Conservation (phyloP, 441 rosid genomes). For the Populus trichocarpa region DNA sequence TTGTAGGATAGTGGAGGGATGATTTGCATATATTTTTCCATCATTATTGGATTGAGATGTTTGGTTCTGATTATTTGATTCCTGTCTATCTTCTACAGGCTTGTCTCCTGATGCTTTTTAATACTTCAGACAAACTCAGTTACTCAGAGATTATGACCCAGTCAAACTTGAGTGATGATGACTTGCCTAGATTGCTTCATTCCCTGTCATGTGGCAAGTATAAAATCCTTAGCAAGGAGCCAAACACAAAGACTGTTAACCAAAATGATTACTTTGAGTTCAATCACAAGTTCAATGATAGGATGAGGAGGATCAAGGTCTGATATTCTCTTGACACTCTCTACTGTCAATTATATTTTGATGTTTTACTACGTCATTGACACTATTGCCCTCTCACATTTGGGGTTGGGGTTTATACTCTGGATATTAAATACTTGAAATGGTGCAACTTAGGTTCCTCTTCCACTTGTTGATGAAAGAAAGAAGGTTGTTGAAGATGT, state of each 20-base stretch:
- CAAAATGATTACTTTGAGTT: slow-evolving; percentile 68
- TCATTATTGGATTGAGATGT: not conserved
- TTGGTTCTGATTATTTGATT: not conserved
- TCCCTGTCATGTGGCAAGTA: slow-evolving; percentile 91
- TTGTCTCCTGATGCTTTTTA: slow-evolving; percentile 75
- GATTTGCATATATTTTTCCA: not conserved
- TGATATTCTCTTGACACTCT: slow-evolving; percentile 7
- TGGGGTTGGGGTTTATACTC: not conserved
- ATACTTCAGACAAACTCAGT: slow-evolving; percentile 64
- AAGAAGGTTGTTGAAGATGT: slow-evolving; percentile 91
- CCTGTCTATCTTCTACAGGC: slow-evolving; percentile 41
- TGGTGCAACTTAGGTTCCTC: slow-evolving; percentile 56
- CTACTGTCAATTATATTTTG: not conserved
- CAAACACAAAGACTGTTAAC: slow-evolving; percentile 66
- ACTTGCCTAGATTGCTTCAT: slow-evolving; percentile 82
- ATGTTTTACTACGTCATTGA: not conserved
- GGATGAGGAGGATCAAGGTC: slow-evolving; percentile 92
- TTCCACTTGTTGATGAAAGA: slow-evolving; percentile 90
- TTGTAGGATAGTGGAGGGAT: not conserved
- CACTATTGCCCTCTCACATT: not conserved
- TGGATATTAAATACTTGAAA: slow-evolving; percentile 1
- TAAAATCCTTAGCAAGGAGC: slow-evolving; percentile 79
- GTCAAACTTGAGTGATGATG: slow-evolving; percentile 76
- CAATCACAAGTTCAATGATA: slow-evolving; percentile 77
- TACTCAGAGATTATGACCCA: slow-evolving; percentile 81